These are phyloP conservation scores for Termitomyces sp. DNA, from an alignment of 768 basidiomycete species.

Conservation along the genomic window DNA sequence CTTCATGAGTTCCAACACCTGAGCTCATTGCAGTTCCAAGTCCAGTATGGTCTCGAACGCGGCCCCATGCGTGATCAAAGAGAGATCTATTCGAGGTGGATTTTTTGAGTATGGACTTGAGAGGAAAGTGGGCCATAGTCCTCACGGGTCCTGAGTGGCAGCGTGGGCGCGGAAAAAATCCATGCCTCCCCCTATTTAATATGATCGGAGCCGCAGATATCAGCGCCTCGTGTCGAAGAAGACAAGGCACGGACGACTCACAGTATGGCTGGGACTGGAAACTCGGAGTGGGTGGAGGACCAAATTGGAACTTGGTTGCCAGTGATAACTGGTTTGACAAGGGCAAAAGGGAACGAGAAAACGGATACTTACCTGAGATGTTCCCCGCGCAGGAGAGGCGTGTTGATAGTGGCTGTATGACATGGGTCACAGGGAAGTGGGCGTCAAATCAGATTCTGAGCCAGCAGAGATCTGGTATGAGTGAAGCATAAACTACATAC, in stretches of 20 bases:
- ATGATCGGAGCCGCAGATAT: conserved; percentile 11
- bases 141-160: conserved; percentile 56
- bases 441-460: conserved; percentile 11
- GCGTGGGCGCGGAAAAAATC: conserved; percentile 69
- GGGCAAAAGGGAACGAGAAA: conserved; percentile 7
- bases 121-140: conserved; percentile 14
- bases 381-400: conserved; percentile 48
- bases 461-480: conserved; percentile 1
- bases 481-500: background rate
- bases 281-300: conserved; percentile 37
- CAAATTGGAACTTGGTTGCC: conserved; percentile 37
- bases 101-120: conserved; percentile 17
- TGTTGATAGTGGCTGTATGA: conserved; percentile 45
- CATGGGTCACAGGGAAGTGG: conserved; percentile 30
- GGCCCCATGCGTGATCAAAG: conserved; percentile 52
- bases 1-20: conserved; percentile 60
- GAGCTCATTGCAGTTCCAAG: conserved; percentile 28
- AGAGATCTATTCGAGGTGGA: conserved; percentile 49
- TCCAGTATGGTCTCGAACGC: conserved; percentile 41
- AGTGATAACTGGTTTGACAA: conserved; percentile 6
- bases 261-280: conserved; percentile 55
- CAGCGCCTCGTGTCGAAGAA: conserved; percentile 19
- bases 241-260: conserved; percentile 29
- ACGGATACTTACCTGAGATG: conserved; percentile 31
- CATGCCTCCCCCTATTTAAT: conserved; percentile 52